Evolutionary conservation across 148 eudicot species (phyloP).

Genomic region (Agrostemma githago): DNA sequence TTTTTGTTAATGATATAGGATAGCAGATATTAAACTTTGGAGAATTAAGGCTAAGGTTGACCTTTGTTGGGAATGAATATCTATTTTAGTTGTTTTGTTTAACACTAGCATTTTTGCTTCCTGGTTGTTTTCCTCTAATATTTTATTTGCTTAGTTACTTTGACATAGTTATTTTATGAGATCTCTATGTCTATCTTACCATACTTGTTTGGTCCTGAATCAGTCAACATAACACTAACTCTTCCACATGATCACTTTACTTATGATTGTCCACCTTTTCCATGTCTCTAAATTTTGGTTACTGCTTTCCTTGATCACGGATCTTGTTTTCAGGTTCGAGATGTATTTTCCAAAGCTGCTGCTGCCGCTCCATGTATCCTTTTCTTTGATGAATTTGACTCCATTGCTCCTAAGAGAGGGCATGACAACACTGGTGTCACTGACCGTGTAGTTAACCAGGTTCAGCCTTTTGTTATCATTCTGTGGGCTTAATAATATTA

Average conservation of each 20-base stretch:
- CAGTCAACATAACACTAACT: not conserved
- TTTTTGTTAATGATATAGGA: not conserved
- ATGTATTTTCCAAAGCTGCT: conserved; percentile 90
- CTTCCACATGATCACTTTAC: not conserved
- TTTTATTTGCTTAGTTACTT: not conserved
- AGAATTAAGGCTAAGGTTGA: not conserved
- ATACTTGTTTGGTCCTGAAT: conserved; percentile 5
- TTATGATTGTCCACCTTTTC: not conserved
- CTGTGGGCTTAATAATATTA: not conserved
- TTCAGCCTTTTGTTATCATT: conserved; percentile 14
- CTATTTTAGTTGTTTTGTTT: not conserved
- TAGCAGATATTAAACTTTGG: not conserved
- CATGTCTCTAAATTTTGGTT: not conserved
- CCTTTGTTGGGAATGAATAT: not conserved
- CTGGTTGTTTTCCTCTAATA: not conserved
- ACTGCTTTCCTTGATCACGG: not conserved
- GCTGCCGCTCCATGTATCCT: conserved; percentile 98
- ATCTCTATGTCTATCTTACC: not conserved
- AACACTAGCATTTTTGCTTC: not conserved
- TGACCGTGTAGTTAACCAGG: conserved; percentile 98
- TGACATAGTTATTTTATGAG: not conserved
- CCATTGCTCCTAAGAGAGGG: conserved; percentile 98
- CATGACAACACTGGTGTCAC: conserved; percentile 99
- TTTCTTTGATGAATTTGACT: conserved; percentile 98
- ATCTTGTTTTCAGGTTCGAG: conserved; percentile 69